These are phyloP conservation scores for Phoma herbarum DNA, from an alignment of 2,329 filamentous ascomycete genomes.

Conservation along the genomic window DNA sequence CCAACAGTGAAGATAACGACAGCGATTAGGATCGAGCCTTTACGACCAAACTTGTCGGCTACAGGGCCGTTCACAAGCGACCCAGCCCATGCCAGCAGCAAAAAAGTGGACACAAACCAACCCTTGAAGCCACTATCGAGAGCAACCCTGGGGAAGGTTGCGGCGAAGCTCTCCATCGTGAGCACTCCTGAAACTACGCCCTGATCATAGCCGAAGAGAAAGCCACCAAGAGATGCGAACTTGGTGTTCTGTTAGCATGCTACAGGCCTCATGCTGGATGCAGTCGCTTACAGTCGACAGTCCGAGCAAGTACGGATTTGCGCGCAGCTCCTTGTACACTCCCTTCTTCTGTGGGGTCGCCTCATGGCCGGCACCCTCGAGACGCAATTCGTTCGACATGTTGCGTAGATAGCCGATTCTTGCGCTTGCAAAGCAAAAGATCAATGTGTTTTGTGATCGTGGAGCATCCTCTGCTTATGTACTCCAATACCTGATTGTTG, in stretches of 20 bases:
- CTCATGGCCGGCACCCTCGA: slow-evolving; percentile 14
- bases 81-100: slow-evolving; percentile 32
- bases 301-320: slow-evolving; percentile 33
- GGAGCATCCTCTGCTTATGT: slow-evolving; percentile 13
- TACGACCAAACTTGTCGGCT: slow-evolving; percentile 33
- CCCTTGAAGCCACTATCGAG: slow-evolving; percentile 34
- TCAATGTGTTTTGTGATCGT: background rate
- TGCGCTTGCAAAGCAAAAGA: background rate
- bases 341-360: slow-evolving; percentile 22
- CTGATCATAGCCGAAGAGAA: slow-evolving; percentile 36
- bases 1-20: slow-evolving; percentile 33
- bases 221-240: slow-evolving; percentile 33
- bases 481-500: background rate
- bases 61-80: slow-evolving; percentile 38
- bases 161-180: slow-evolving; percentile 35
- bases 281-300: slow-evolving; percentile 24
- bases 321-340: slow-evolving; percentile 32
- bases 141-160: slow-evolving; percentile 29
- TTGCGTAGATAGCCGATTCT: background rate
- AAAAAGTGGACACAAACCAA: slow-evolving; percentile 34
- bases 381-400: slow-evolving; percentile 20
- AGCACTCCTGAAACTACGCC: slow-evolving; percentile 32
- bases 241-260: background rate
- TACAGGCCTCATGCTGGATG: background rate
- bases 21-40: slow-evolving; percentile 32